Evolutionary conservation across 2,329 filamentous ascomycete genomes (phyloP), one percentile per base, ranked within the genome.

Genomic region (Chaetothyriales sp.): DNA sequence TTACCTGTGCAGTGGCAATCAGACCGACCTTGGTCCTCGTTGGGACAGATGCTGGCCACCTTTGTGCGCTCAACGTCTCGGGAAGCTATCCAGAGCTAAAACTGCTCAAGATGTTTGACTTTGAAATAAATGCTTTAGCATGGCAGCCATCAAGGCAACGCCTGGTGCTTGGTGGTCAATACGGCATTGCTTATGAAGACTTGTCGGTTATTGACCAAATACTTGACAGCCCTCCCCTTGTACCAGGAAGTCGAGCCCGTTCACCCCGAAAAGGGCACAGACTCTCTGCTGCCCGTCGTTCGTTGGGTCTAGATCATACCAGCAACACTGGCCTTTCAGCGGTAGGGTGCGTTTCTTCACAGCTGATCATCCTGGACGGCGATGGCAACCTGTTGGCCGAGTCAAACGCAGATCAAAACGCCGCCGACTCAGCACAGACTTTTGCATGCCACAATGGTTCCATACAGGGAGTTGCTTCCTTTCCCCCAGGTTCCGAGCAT

Each of bases 31-130:
- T 81, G 60, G 83, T 88, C 18, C 77, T 96, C 43, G 73, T 96
- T 43, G 92, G 87, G 68, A 86, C 90, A 2, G 89, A 95, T 62
- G 78, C 80, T 52, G 92, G 92, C 25, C 84, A 93, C 61, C 73
- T 98, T n/a, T 96, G 90, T 65, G 71, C 94, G 26, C 72, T 95
- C 28, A 84, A 95, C 25, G 48, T 46, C 8, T 50, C 54, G 28
- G 54, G 53, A 42, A 49, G 19, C 26, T 48, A 47, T 36, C 52
- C 50, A 18, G 56, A 58, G 42, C 25, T 58, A 12, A 53, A 51
- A 28, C 20, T 58, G 2, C n/a, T 58, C 22, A 56, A 52, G 48
- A 50, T 50, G 44, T 46, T 51, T 5, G 49, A 56, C 7, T 49
- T 53, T 25, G 49, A 49, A 7, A 54, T 58, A 19, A 54, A 52